Percentiles rank a stretch among this genome's conserved stretches.
Conservation (phyloP, 2,329 filamentous ascomycete genomes). For the Raffaelea ambrosiae region DNA sequence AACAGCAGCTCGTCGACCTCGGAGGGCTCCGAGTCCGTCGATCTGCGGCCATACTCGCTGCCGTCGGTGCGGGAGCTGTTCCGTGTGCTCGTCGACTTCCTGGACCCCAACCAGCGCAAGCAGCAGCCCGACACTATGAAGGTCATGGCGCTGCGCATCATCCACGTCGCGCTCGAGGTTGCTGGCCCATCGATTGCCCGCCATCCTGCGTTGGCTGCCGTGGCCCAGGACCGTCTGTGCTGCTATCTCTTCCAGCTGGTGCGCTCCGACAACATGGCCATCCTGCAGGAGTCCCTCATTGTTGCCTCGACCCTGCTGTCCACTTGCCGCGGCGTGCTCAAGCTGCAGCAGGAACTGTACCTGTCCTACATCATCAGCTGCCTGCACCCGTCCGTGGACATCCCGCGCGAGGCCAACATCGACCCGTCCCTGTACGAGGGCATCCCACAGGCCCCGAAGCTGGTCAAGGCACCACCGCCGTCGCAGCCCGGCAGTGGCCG, state of each 20-base stretch:
- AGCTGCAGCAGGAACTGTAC: slow-evolving; percentile 94
- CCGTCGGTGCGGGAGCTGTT: slow-evolving; percentile 94
- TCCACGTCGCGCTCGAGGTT: slow-evolving; percentile 94
- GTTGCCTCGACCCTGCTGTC: slow-evolving; percentile 86
- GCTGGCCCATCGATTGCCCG: slow-evolving; percentile 90
- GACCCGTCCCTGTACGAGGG: slow-evolving; percentile 87
- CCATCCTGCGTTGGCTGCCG: slow-evolving; percentile 75
- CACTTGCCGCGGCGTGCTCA: slow-evolving; percentile 83
- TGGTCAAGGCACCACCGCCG: slow-evolving; percentile 62
- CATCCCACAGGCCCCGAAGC: slow-evolving; percentile 82
- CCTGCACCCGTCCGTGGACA: slow-evolving; percentile 87
- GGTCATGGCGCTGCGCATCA: slow-evolving; percentile 94
- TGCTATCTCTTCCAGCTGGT: slow-evolving; percentile 94
- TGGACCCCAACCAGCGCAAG: slow-evolving; percentile 87
- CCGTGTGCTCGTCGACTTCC: slow-evolving; percentile 81
- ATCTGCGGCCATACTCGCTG: slow-evolving; percentile 81
- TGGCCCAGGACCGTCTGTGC: slow-evolving; percentile 90
- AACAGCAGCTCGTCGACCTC: slow-evolving; percentile 14
- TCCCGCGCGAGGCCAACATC: slow-evolving; percentile 82
- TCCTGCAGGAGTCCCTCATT: slow-evolving; percentile 84
- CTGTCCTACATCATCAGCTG: slow-evolving; percentile 91
- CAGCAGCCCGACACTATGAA: slow-evolving; percentile 93
- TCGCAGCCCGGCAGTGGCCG: slow-evolving; percentile 72
- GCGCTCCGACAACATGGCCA: slow-evolving; percentile 89
- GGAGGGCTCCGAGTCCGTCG: slow-evolving; percentile 33